Percentiles rank a stretch among this genome's conserved stretches.
Conservation (phyloP, 441 rosid genomes). For the Erysimum cheiri region DNA sequence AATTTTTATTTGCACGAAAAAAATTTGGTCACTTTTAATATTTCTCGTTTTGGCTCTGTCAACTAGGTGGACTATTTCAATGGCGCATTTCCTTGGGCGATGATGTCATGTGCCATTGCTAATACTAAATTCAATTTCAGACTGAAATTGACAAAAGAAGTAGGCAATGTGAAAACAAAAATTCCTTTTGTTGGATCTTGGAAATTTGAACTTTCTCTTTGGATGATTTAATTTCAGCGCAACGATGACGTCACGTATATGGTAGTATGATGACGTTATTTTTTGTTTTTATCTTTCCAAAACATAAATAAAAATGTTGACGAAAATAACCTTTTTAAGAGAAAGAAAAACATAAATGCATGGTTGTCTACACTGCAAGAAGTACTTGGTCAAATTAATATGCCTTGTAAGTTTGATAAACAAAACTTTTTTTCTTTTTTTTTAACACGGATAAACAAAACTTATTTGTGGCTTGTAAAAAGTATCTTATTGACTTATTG, state of each 20-base stretch:
- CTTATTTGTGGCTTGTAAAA: no score
- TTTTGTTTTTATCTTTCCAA: not conserved
- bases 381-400: conserved; percentile 22
- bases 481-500: no score
- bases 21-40: not conserved
- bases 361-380: conserved; percentile 13
- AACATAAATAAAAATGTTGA: not conserved
- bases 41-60: conserved; percentile 1
- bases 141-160: not conserved
- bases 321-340: not conserved
- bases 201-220: not conserved
- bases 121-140: not conserved
- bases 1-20: no score
- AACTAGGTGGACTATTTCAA: conserved; percentile 6
- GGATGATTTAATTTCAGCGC: conserved; percentile 17
- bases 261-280: conserved; percentile 26
- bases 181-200: not conserved
- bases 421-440: no score
- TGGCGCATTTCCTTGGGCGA: not conserved
- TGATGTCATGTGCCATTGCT: not conserved
- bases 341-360: conserved; percentile 6
- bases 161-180: not conserved
- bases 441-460: not conserved
- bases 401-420: not conserved
- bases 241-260: conserved; percentile 28